Evolutionary conservation across 78 protist species (phyloP), one percentile per base, ranked within the genome.

Genomic region (Isochrysis galbana): DNA sequence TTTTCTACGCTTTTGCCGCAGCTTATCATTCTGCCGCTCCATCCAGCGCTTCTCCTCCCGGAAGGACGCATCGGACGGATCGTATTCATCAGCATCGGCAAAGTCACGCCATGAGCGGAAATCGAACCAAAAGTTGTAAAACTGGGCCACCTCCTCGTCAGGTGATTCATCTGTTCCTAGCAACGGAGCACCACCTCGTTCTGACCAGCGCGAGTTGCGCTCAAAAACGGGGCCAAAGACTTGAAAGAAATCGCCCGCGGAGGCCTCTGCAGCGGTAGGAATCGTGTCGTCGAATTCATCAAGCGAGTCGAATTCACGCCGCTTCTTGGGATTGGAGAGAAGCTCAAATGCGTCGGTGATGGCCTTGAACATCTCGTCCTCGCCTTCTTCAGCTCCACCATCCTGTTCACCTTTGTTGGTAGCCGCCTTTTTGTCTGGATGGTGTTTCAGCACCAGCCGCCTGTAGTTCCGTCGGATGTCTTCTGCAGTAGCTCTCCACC

Each of bases 41-140:
- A 89, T 89, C 91, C 91, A 89, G 51, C 91, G 78, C 38, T 82
- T 32, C 55, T 89, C 91, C 61, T 89, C 80, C 29, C 91, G 78
- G 44, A 36, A 36, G 47, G 17, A 14, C n/a, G 91, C 91, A 38
- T 61, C 45, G 26, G 1, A 0, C 42, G 32, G 14, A 3, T 51
- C 84, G 82, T 61, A 44, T 54, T 89, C 91, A 38, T 67, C 45
- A 21, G 26, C 34, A 5, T 42, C 47, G 11, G 83, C 39, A 22
- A 89, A 67, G 55, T 61, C 91, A 22, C 91, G 78, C 91, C 91
- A 89, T 25, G 91, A 41, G 23, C 29, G 11, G 54, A 89, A 89
- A 39, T 55, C 83, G 26, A 44, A 44, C 91, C 91, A 89, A 11
- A 89, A 89, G 54, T 51, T 39, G 55, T 89, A 89, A 2, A 89